Conservation (phyloP, 148 eudicot species). For the Chenopodium berlandieri region DNA sequence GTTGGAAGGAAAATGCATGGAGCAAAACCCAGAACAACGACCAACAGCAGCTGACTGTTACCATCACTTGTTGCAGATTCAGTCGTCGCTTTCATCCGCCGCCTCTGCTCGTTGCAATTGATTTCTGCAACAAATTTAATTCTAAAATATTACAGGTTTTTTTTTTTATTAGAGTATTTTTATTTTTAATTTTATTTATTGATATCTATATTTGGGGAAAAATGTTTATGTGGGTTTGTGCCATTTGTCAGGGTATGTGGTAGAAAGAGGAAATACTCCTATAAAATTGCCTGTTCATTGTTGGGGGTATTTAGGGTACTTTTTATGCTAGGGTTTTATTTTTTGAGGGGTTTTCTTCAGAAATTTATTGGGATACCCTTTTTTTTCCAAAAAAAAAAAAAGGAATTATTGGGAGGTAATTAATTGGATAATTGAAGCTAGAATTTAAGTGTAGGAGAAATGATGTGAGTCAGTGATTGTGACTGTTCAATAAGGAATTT, state of each 20-base stretch:
- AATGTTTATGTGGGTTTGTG: neutral
- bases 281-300: slow-evolving; percentile 1
- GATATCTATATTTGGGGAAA: neutral
- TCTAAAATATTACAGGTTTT: neutral
- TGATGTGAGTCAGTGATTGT: neutral
- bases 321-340: neutral
- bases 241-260: slow-evolving; percentile 3
- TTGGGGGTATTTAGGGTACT: neutral
- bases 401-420: neutral
- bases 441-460: neutral
- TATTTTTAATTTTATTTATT: no score
- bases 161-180: no score
- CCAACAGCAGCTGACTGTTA: slow-evolving; percentile 96
- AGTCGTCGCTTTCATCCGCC: slow-evolving; percentile 51
- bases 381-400: neutral
- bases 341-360: neutral
- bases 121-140: neutral
- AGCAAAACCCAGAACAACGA: slow-evolving; percentile 65
- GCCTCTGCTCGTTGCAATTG: slow-evolving; percentile 9
- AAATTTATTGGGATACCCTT: neutral
- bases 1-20: slow-evolving; percentile 65
- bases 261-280: slow-evolving; percentile 4
- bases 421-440: neutral
- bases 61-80: slow-evolving; percentile 81
- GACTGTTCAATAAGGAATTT: neutral